Base-by-base conservation (phyloP, 2,329 filamentous ascomycete genomes). In the Orbilia ellipsospora region DNA sequence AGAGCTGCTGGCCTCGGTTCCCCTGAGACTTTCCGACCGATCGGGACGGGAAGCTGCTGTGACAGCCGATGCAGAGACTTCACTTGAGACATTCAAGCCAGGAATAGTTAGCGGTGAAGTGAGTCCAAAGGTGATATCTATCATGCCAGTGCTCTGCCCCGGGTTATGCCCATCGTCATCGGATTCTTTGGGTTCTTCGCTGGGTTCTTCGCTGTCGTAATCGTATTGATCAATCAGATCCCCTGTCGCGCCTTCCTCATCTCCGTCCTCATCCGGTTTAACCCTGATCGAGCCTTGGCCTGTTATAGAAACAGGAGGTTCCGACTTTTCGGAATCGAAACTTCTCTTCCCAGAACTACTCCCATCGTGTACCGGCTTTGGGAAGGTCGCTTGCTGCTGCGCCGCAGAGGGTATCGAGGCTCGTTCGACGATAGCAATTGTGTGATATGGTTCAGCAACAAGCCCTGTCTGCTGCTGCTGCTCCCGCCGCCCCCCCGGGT, bases 241-340 rank as follows among this genome's bases (percentile, higher is more conserved):
- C 70, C 70, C 70, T 65, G 69, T 73, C 23, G 57, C 63, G 18
- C 57, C 16, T 45, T 60, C 61, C n/a, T 60, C 64, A 68, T 74
- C 70, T 74, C 63, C 70, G 63, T 74, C 70, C 55, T 74, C 70
- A 74, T 74, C 63, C 70, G 70, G 70, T 63, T 68, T 67, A 74
- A 63, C 56, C 59, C 57, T 74, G 68, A 68, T 67, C 68, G 56
- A 40, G 51, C 23, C 42, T 40, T 74, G 56, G 60, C 69, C 55
- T 26, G 62, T 66, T 73, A 57, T 57, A 70, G 66, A 45, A 70
- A 56, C 70, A 68, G 63, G 63, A 63, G 57, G 40, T 62, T 68
- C 63, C 63, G 57, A 28, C 44, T 18, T 54, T 59, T 74, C 63
- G 70, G 70, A 57, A 56, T 74, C 70, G 26, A 45, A 26, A 57